These are phyloP conservation scores for Echites panduratus DNA, from an alignment of 257 asterid genomes.

Conservation along the genomic window DNA sequence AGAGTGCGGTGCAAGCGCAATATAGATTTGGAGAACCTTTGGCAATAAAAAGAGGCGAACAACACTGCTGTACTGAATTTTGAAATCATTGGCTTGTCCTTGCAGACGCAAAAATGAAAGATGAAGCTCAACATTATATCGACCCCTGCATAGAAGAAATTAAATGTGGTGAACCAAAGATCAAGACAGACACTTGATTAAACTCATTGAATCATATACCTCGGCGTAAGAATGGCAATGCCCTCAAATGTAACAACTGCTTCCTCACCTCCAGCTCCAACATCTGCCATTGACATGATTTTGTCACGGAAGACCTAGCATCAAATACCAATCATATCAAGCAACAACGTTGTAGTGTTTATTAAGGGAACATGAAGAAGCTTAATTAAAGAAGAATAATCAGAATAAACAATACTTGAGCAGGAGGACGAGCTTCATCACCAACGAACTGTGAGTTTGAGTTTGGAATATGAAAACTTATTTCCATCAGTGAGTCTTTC, in stretches of 20 bases:
- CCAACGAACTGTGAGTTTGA: slow-evolving; percentile 91
- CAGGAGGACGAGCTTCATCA: slow-evolving; percentile 82
- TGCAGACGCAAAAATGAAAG: slow-evolving; percentile 89
- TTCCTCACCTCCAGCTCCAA: slow-evolving; percentile 91
- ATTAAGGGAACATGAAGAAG: background rate
- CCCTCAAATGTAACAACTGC: slow-evolving; percentile 91
- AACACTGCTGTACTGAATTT: slow-evolving; percentile 95
- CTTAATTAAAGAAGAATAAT: background rate
- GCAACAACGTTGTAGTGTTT: background rate
- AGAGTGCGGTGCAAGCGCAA: background rate
- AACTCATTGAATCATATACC: slow-evolving; percentile 34
- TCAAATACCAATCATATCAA: background rate
- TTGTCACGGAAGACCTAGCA: slow-evolving; percentile 77
- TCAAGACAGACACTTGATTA: slow-evolving; percentile 1
- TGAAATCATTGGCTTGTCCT: slow-evolving; percentile 98
- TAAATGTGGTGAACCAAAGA: slow-evolving; percentile 20
- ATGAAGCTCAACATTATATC: slow-evolving; percentile 87
- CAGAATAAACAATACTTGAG: slow-evolving; percentile 47
- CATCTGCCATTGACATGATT: slow-evolving; percentile 92
- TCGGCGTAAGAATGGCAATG: slow-evolving; percentile 88
- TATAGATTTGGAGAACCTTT: slow-evolving; percentile 47
- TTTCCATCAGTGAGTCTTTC: slow-evolving; percentile 98
- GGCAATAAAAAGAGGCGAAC: slow-evolving; percentile 92
- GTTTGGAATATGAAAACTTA: slow-evolving; percentile 89
- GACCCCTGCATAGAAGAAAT: slow-evolving; percentile 60